Conservation (phyloP, 805 yeast species). For the Teunomyces lycoperdinae region DNA sequence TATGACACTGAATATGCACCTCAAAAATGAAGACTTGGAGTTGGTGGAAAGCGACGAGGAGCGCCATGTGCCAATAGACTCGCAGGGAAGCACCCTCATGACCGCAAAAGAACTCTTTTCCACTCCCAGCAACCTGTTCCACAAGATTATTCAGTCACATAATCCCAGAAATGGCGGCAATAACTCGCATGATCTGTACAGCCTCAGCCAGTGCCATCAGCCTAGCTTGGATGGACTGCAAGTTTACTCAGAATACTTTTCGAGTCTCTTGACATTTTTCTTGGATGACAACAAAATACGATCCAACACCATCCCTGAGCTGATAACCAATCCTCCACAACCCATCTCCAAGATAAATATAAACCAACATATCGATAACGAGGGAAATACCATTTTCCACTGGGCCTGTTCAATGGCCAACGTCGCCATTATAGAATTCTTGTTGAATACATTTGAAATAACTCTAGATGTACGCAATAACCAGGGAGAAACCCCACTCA, state of each 20-base stretch:
- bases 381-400: conserved; percentile 91
- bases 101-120: conserved; percentile 42
- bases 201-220: conserved; percentile 41
- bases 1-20: conserved; percentile 31
- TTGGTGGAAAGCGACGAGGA: conserved; percentile 27
- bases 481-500: conserved; percentile 82
- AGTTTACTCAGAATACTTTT: conserved; percentile 38
- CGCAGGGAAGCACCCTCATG: conserved; percentile 32
- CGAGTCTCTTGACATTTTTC: conserved; percentile 49
- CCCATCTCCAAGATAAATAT: conserved; percentile 55
- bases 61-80: conserved; percentile 8
- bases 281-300: conserved; percentile 38
- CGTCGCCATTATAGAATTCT: conserved; percentile 58
- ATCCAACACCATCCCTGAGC: conserved; percentile 26
- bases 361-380: conserved; percentile 87
- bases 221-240: conserved; percentile 22
- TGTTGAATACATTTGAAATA: conserved; percentile 62
- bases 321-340: conserved; percentile 55
- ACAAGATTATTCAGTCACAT: conserved; percentile 23
- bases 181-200: conserved; percentile 30
- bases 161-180: conserved; percentile 4
- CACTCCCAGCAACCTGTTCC: conserved; percentile 37
- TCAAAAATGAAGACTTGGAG: conserved; percentile 38
- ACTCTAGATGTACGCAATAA: conserved; percentile 70
- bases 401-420: conserved; percentile 95